Evolutionary conservation across 129 eudicot genomes (phyloP), one percentile per base, ranked within the genome.

Genomic region (Sambucus nigra): DNA sequence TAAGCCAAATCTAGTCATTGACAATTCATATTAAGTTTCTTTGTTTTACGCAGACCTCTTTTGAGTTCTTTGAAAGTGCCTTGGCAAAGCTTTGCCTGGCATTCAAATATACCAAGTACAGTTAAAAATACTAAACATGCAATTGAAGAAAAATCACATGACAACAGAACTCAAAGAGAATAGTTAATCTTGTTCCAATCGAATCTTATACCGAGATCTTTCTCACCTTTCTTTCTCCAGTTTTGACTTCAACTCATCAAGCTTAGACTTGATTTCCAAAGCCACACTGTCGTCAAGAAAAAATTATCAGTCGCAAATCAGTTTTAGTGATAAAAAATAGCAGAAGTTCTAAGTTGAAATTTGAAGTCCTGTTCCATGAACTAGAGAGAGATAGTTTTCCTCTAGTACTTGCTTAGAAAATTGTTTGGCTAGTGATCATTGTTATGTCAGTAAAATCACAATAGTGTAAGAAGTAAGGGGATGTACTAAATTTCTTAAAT

Each of bases 181-280:
- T 16, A 5, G 11, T 4, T 7, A 7, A 11, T 28, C 23, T 39
- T 27, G 7, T 23, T 24, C 8, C 5, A 35, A 35, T 15, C 6
- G 13, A 35, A 15, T 35, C 42, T 3, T 12, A 35, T 35, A 12
- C 42, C 9, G 42, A 25, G n/a, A 46, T 55, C 19, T 60, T 25
- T 61, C 53, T 72, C 76, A 89, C 99, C 99, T 86, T 61, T 91
- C 99, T 72, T 91, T 91, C 73, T 91, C 95, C 46, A 91, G 67
- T 67, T 86, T 91, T 39, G 74, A 57, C 72, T 77, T 91, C 77
- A 91, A 39, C 62, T 86, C 99, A 56, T 86, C 95, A 59, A 76
- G 66, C 73, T 57, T 82, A 47, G 89, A 70, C 71, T 76, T 76
- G 61, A 91, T 80, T 50, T 82, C 99, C 41, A 76, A 66, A 72